Conservation (phyloP, 768 basidiomycete species). For the Tylopilus felleus region DNA sequence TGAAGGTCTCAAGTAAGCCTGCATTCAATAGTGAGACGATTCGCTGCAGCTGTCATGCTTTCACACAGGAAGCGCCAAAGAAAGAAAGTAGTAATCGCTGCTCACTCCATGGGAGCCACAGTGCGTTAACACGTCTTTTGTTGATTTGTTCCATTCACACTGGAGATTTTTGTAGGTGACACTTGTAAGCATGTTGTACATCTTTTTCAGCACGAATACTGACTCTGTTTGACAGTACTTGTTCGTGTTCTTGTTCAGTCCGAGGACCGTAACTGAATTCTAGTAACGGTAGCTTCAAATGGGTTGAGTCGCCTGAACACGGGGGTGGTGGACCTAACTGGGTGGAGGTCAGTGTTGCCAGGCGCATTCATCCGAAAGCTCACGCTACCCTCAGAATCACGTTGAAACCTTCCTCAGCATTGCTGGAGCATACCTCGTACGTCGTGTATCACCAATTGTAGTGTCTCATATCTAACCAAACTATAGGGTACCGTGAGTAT, state of each 20-base stretch:
- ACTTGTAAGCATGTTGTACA: slow-evolving; percentile 37
- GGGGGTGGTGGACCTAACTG: slow-evolving; percentile 82
- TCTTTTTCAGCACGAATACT: not conserved
- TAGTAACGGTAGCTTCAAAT: slow-evolving; percentile 66
- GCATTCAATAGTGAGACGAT: not conserved
- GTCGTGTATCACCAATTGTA: slow-evolving; percentile 17
- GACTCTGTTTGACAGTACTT: slow-evolving; percentile 61
- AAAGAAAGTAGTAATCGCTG: slow-evolving; percentile 78
- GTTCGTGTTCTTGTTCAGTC: slow-evolving; percentile 45
- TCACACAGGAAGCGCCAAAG: slow-evolving; percentile 56
- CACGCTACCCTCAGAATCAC: slow-evolving; percentile 52
- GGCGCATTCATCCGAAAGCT: not conserved
- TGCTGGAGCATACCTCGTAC: slow-evolving; percentile 81
- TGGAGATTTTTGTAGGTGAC: slow-evolving; percentile 46
- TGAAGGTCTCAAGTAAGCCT: slow-evolving; percentile 67
- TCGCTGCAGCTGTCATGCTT: not conserved
- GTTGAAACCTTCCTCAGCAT: slow-evolving; percentile 83
- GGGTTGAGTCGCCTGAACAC: slow-evolving; percentile 86
- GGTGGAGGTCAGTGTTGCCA: slow-evolving; percentile 67
- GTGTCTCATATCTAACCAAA: not conserved
- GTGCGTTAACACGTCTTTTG: slow-evolving; percentile 39
- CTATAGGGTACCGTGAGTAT: slow-evolving; percentile 67
- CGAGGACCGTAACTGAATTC: slow-evolving; percentile 1
- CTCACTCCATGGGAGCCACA: slow-evolving; percentile 84
- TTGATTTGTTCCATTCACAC: not conserved